Conservation (phyloP, 129 eudicot species). For the Pittosporum tobira region DNA sequence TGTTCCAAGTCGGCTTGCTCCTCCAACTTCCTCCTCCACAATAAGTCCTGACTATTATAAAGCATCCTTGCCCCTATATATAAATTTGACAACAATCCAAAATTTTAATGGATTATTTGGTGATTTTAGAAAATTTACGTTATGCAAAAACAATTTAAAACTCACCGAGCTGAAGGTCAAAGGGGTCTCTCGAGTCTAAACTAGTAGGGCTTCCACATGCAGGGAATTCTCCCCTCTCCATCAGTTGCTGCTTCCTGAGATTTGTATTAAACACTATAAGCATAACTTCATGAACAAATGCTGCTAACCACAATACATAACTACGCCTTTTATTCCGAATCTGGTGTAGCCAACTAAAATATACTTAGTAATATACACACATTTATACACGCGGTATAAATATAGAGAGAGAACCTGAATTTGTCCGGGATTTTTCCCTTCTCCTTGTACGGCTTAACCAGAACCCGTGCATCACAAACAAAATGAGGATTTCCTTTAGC, state of each 20-base stretch:
- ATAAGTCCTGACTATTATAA: constrained; percentile 49
- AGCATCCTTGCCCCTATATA: constrained; percentile 68
- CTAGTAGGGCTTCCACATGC: constrained; percentile 70
- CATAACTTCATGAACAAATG: not conserved
- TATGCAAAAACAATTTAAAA: too few species aligned
- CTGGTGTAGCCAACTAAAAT: too few species aligned
- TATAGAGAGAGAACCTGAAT: constrained; percentile 18
- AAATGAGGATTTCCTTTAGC: constrained; percentile 99
- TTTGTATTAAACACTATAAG: not conserved
- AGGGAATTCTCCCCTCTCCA: constrained; percentile 67
- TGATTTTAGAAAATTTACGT: too few species aligned
- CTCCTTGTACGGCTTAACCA: constrained; percentile 95
- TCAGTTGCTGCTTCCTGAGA: constrained; percentile 59
- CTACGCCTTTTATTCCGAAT: too few species aligned
- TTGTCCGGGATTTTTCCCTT: constrained; percentile 91
- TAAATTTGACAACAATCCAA: not conserved
- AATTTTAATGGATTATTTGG: too few species aligned
- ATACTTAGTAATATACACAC: too few species aligned
- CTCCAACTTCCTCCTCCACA: constrained; percentile 71
- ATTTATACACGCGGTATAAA: too few species aligned
- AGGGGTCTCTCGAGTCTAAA: constrained; percentile 63
- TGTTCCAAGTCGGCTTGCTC: constrained; percentile 80
- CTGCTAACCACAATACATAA: too few species aligned
- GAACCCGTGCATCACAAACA: constrained; percentile 96
- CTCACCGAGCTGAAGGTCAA: constrained; percentile 62